Percentiles rank a stretch among this genome's conserved stretches.
Conservation (phyloP, 2,329 filamentous ascomycete species). For the Aspergillus udagawae region DNA sequence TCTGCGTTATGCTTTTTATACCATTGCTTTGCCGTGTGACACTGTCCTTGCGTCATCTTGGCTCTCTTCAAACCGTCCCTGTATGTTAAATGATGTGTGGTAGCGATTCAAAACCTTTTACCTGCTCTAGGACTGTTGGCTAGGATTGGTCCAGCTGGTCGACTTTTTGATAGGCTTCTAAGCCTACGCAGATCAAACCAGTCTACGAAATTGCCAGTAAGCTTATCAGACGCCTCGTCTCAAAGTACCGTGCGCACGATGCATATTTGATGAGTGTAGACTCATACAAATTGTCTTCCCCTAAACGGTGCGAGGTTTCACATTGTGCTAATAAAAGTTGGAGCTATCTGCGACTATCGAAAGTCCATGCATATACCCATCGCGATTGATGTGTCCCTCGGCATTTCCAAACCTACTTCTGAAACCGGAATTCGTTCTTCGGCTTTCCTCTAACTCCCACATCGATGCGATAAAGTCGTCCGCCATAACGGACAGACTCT, state of each 20-base stretch:
- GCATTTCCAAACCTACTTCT: constrained; percentile 4
- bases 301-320: neutral
- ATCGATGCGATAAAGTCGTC: constrained; percentile 71
- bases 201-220: no score
- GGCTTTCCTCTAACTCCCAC: constrained; percentile 66
- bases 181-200: neutral
- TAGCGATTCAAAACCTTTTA: no score
- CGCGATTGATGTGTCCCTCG: neutral
- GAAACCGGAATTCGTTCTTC: constrained; percentile 61
- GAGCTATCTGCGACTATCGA: neutral
- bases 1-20: no score
- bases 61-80: no score
- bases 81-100: no score
- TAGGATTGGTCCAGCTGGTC: no score
- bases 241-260: neutral
- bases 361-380: neutral
- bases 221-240: neutral
- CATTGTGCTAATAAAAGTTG: neutral
- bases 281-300: neutral
- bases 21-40: no score
- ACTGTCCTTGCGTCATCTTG: no score
- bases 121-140: no score
- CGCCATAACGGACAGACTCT: constrained; percentile 60
- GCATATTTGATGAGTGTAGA: no score
- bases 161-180: neutral